Percentiles rank a stretch among this genome's conserved stretches.
These are phyloP conservation scores for Exophiala xenobiotica DNA, from an alignment of 2,329 filamentous ascomycete genomes.

Conservation along the genomic window DNA sequence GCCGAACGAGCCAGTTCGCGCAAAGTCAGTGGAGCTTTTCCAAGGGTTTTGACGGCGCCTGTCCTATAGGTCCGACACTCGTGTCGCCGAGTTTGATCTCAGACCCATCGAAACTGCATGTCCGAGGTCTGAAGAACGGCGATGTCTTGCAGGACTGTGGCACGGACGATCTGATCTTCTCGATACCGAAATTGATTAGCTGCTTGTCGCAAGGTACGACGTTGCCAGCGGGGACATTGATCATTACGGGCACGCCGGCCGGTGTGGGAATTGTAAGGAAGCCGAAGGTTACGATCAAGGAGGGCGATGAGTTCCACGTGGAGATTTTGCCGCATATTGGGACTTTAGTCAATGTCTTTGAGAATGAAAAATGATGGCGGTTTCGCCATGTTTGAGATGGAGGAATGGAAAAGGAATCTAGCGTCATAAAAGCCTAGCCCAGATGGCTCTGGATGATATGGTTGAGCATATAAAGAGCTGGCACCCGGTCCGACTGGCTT, in stretches of 20 bases:
- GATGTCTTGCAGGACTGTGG: slow-evolving; percentile 40
- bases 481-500: no score
- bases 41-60: slow-evolving; percentile 43
- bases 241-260: slow-evolving; percentile 45
- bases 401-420: background rate
- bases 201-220: slow-evolving; percentile 42
- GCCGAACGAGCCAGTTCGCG: slow-evolving; percentile 40
- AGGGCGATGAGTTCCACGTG: slow-evolving; percentile 47
- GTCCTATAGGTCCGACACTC: slow-evolving; percentile 39
- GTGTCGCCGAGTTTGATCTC: slow-evolving; percentile 34
- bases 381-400: background rate
- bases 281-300: slow-evolving; percentile 40
- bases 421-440: no score
- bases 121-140: slow-evolving; percentile 40
- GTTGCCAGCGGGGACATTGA: slow-evolving; percentile 39
- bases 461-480: no score
- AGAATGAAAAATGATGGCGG: slow-evolving; percentile 29
- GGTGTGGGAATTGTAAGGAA: slow-evolving; percentile 46
- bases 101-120: slow-evolving; percentile 35
- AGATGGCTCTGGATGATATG: no score
- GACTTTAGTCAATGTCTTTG: slow-evolving; percentile 45
- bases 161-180: slow-evolving; percentile 43
- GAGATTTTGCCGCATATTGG: slow-evolving; percentile 52
- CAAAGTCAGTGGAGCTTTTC: slow-evolving; percentile 43
- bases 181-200: slow-evolving; percentile 38